These are phyloP conservation scores for Effrenium voratum DNA, from an alignment of 73 alveolate genomes.

Conservation along the genomic window DNA sequence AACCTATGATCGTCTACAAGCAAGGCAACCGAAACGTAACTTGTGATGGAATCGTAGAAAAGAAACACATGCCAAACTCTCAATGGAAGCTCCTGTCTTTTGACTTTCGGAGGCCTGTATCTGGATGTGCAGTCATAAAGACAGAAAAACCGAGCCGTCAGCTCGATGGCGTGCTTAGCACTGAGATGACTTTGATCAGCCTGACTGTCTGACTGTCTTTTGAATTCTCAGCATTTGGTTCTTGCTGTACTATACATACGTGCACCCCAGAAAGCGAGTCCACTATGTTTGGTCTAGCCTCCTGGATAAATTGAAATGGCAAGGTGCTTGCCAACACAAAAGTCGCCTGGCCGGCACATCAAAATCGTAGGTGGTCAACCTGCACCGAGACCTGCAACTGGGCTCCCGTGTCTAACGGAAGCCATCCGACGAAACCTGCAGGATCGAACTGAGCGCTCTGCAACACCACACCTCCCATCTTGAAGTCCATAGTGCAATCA, in stretches of 20 bases:
- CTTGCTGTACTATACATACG: constrained; percentile 34
- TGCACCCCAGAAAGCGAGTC: constrained; percentile 57
- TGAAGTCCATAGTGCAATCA: constrained; percentile 40
- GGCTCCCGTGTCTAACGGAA: constrained; percentile 10
- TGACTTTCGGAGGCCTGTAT: too few relatives aligned
- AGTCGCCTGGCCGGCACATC: constrained; percentile 22
- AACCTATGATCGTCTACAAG: too few relatives aligned
- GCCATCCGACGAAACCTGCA: constrained; percentile 25
- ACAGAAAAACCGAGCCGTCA: too few relatives aligned
- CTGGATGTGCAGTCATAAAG: too few relatives aligned
- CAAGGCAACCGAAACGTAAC: too few relatives aligned
- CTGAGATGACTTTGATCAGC: background rate
- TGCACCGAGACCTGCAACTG: constrained; percentile 14
- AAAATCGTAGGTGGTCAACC: constrained; percentile 25
- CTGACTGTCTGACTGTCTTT: background rate
- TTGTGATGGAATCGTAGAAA: too few relatives aligned
- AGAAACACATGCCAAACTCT: too few relatives aligned
- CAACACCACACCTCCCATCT: constrained; percentile 63
- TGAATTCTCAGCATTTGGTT: background rate
- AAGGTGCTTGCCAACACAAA: background rate
- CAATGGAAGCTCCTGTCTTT: too few relatives aligned
- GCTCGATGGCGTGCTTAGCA: constrained; percentile 67
- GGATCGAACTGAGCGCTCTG: constrained; percentile 45
- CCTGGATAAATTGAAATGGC: constrained; percentile 47
- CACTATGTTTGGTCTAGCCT: constrained; percentile 5